Base-by-base conservation (phyloP, 225 moss, liverwort and hornwort genomes). In the Marchantia polymorpha region DNA sequence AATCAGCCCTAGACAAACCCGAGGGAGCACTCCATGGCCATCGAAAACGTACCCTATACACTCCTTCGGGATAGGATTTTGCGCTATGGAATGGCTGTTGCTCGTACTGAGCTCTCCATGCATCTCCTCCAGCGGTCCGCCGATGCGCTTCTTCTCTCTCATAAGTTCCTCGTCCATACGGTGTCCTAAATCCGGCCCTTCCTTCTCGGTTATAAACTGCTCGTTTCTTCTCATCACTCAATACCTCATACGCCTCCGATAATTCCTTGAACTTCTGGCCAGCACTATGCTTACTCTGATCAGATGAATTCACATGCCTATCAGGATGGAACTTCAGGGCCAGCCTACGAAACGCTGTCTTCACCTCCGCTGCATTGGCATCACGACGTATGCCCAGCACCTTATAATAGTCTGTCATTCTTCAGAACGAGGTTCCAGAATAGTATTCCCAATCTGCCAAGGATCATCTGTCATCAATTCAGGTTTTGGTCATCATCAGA, bases 371-470 rank as follows among this genome's bases (percentile, higher is more conserved):
- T 52, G 65, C 50, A 10, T 74, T 79, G 48, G 89, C 89, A 59
- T 82, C 85, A 49, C 65, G 81, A 3, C 52, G 66, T 46, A 89
- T 77, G 30, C 89, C 89, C 25, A 89, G 67, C 68, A 87, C 83
- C 49, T 82, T 89, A 83, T 89, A 89, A 75, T 87, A 85, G 80
- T 89, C 87, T 65, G 86, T 83, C 86, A 86, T 83, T 46, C 73
- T 85, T 63, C 20, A 74, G 23, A 19, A 70, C 10, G 39, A 39
- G 3, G 39, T 39, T 39, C 46, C 1, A 16, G 19, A 52, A 51
- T 19, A 12, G 50, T 51, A 16, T n/a, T 51, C 72, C 22, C 5
- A 72, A 52, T 20, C 20, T 50, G 16, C 1, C 60, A 69, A 16
- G 26, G 20, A 69, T 39, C 68, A 39, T 16, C 46, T 12, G 13